Base-by-base conservation (phyloP, 208 protist species). In the Tetramitus jugosus region DNA sequence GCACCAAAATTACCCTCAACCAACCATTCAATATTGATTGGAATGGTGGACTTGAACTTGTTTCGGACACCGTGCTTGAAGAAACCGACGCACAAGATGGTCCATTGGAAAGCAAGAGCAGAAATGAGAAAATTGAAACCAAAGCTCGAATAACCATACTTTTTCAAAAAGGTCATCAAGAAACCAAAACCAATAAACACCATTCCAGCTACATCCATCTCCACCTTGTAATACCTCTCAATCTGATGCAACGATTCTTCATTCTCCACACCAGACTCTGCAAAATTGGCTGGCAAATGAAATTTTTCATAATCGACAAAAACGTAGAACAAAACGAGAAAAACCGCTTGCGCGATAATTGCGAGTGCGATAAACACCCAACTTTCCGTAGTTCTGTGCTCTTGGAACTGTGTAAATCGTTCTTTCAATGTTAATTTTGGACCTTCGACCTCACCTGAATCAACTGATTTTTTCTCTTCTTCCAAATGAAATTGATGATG, bases 161-260 rank as follows among this genome's bases (percentile, higher is more conserved):
- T 65, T 35, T 62, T 75, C 40, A 84, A 79, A 42, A 84, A 84
- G 4, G 80, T 84, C 81, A 84, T 84, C 20, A 84, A 53, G n/a
- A 84, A 85, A 35, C 81, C 81, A 46, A 84, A 84, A 78, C 81
- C 81, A 33, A 84, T 37, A 23, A 85, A 80, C 14, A 82, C 35
- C 79, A 84, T 83, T 31, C 84, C 72, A 45, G 43, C 53, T n/a
- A 84, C 76, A 62, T 84, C 81, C 2, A 42, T 8, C 35, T 37
- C 35, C 26, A 40, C 7, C 17, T 71, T 71, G 20, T 71, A 71
- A 31, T 71, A 56, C n/a, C n/a, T n/a, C n/a, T n/a, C n/a, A n/a
- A n/a, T n/a, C n/a, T n/a, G n/a, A n/a, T n/a, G n/a, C n/a, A n/a
- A n/a, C n/a, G n/a, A n/a, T n/a, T n/a, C n/a, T n/a, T n/a, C n/a